These are phyloP conservation scores for Colletotrichum sp. DNA, from an alignment of 2,329 filamentous ascomycete genomes.

Conservation along the genomic window DNA sequence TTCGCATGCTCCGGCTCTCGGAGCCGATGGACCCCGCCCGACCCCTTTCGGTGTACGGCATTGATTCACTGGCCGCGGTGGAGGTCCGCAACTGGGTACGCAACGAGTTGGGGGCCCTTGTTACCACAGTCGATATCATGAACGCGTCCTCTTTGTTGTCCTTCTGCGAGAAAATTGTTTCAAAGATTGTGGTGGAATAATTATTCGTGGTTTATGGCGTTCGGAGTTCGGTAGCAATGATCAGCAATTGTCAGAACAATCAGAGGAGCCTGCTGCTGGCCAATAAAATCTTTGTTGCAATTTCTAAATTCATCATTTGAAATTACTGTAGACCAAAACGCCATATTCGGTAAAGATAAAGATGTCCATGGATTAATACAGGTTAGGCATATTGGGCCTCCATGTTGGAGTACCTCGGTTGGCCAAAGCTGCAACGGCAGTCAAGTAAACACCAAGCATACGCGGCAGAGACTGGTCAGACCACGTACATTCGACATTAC, in stretches of 20 bases:
- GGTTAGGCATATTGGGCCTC: too few relatives aligned
- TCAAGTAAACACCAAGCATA: too few relatives aligned
- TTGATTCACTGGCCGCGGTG: conserved; percentile 34
- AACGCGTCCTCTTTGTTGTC: conserved; percentile 27
- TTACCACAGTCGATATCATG: conserved; percentile 32
- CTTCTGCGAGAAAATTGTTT: conserved; percentile 30
- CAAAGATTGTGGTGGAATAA: background rate
- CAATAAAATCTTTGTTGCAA: too few relatives aligned
- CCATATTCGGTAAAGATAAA: too few relatives aligned
- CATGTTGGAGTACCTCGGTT: too few relatives aligned
- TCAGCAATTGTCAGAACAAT: too few relatives aligned
- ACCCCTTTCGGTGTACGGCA: conserved; percentile 29
- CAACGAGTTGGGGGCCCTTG: conserved; percentile 25
- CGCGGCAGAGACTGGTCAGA: background rate
- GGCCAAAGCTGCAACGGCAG: too few relatives aligned
- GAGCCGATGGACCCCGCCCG: conserved; percentile 28
- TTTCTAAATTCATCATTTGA: too few relatives aligned
- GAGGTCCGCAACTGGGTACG: conserved; percentile 32
- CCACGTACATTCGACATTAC: background rate
- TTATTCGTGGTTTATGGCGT: background rate
- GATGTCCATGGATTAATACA: too few relatives aligned
- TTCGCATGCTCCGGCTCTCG: conserved; percentile 23
- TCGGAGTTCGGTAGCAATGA: background rate
- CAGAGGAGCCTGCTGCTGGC: too few relatives aligned
- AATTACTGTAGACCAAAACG: too few relatives aligned